phyloP scores from a whole-genome alignment of 2,329 filamentous ascomycete genomes.

The Pseudohalonectria lignicola region DNA sequence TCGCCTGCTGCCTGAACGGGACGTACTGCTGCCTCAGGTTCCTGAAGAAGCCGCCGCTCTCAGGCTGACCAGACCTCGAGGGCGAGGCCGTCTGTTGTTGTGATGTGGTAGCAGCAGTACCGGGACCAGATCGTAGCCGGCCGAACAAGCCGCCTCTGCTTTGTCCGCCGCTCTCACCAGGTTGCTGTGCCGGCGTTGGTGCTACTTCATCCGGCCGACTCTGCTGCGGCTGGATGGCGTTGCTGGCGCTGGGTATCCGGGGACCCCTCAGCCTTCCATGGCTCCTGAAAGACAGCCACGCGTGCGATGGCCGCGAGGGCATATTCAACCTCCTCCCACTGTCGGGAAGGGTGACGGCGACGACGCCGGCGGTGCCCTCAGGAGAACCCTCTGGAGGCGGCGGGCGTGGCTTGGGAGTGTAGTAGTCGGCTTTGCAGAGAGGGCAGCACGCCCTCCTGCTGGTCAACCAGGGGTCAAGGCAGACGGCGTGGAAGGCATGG shows the following conservation, averaged over 20 bases:
- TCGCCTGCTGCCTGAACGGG: constrained; percentile 3
- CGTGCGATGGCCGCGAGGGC: constrained; percentile 27
- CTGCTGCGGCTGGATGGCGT: background rate
- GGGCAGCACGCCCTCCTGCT: constrained; percentile 91
- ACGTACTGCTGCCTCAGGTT: constrained; percentile 3
- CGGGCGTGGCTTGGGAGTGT: constrained; percentile 74
- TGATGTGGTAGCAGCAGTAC: no score
- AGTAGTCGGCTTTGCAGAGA: constrained; percentile 96
- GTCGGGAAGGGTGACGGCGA: constrained; percentile 14
- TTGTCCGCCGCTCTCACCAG: no score
- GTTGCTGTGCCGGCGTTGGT: no score
- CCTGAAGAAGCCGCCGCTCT: constrained; percentile 5
- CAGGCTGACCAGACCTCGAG: no score
- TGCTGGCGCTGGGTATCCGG: background rate
- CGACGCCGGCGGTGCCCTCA: constrained; percentile 20
- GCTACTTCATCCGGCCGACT: background rate
- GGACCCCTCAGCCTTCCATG: no score
- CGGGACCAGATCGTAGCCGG: no score
- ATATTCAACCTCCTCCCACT: constrained; percentile 31
- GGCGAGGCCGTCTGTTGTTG: no score
- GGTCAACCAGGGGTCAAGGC: constrained; percentile 93
- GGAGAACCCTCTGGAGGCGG: constrained; percentile 25
- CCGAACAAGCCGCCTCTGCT: no score
- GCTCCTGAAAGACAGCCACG: constrained; percentile 25
- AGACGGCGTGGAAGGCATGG: constrained; percentile 95